These are phyloP conservation scores for Suillus discolor DNA, from an alignment of 768 basidiomycete genomes.

Conservation along the genomic window DNA sequence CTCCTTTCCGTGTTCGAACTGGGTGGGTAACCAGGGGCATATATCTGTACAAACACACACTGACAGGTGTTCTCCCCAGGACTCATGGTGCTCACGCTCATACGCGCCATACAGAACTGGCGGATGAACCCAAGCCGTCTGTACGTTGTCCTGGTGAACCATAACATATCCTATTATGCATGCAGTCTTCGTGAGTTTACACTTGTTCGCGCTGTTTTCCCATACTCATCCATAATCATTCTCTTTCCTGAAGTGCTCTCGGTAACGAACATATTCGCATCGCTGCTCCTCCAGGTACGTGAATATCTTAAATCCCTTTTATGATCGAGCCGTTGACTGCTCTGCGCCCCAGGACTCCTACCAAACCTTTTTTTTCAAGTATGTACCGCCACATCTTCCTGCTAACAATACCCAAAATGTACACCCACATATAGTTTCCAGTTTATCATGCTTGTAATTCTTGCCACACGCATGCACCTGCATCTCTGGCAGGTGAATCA, in stretches of 20 bases:
- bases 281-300: neutral
- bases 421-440: neutral
- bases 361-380: neutral
- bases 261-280: neutral
- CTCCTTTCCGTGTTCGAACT: neutral
- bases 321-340: neutral
- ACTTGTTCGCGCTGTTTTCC: too few species aligned
- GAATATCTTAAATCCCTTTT: neutral
- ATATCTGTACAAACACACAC: too few species aligned
- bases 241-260: neutral
- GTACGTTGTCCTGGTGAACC: neutral
- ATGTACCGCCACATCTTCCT: neutral
- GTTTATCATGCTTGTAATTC: neutral
- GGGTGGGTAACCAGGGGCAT: neutral
- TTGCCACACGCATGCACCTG: neutral
- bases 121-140: neutral
- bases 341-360: neutral
- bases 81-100: neutral
- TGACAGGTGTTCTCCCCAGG: neutral
- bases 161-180: neutral
- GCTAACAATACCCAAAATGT: neutral
- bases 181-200: neutral
- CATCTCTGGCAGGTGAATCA: neutral
- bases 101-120: conserved; percentile 1
- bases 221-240: neutral